A percentile compares a stretch with the other conserved stretches of the same genome.
phyloP scores from a whole-genome alignment of 1,139 yeast species.

The Yamadazyma triangularis region DNA sequence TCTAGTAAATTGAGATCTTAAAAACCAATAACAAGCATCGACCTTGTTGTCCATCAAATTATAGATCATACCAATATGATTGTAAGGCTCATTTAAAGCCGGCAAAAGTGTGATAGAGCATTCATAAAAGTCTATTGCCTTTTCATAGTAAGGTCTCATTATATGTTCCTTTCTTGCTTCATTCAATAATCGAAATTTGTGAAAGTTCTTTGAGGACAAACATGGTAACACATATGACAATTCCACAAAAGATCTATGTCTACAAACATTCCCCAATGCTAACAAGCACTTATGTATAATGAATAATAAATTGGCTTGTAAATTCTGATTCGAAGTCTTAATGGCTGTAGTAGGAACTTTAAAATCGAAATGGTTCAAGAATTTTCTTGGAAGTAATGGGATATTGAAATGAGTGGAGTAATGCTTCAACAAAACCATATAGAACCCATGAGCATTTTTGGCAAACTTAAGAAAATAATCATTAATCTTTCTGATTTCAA shows the following conservation, averaged over 20 bases:
- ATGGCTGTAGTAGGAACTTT: slow-evolving; percentile 11
- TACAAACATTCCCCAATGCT: slow-evolving; percentile 55
- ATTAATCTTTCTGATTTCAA: slow-evolving; percentile 55
- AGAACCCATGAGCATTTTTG: slow-evolving; percentile 44
- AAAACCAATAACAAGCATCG: slow-evolving; percentile 42
- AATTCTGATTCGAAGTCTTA: slow-evolving; percentile 15
- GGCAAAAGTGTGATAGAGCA: slow-evolving; percentile 55
- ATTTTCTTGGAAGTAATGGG: slow-evolving; percentile 27
- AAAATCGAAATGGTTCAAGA: slow-evolving; percentile 21
- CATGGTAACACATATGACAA: slow-evolving; percentile 35
- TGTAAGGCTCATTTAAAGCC: slow-evolving; percentile 62
- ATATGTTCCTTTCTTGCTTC: slow-evolving; percentile 23
- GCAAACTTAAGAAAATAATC: slow-evolving; percentile 47
- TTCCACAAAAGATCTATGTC: slow-evolving; percentile 50
- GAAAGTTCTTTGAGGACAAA: slow-evolving; percentile 27
- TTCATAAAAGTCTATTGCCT: slow-evolving; percentile 45
- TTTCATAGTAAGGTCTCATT: slow-evolving; percentile 19
- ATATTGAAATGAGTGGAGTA: slow-evolving; percentile 34
- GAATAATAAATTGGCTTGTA: slow-evolving; percentile 41
- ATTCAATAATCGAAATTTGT: slow-evolving; percentile 32
- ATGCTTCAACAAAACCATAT: slow-evolving; percentile 32
- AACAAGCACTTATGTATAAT: slow-evolving; percentile 52
- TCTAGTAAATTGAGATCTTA: slow-evolving; percentile 56
- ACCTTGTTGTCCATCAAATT: slow-evolving; percentile 31
- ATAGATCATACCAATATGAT: slow-evolving; percentile 59